A percentile compares a stretch with the other conserved stretches of the same genome.
These are phyloP conservation scores for Thymus quinquecostatus DNA, from an alignment of 257 asterid species.

Conservation along the genomic window DNA sequence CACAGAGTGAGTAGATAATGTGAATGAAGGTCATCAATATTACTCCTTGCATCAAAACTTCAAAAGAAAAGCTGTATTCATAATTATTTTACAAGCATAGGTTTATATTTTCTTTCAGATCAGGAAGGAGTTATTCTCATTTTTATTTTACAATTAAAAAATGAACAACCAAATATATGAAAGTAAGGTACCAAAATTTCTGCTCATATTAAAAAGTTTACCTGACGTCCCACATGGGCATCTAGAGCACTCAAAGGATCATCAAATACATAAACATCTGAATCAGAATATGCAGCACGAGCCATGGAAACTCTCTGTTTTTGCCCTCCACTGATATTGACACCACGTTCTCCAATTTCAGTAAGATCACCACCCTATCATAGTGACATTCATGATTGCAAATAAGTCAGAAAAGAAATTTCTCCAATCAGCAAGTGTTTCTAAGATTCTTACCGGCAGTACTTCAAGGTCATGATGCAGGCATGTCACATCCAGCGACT, in stretches of 20 bases:
- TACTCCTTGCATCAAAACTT: constrained; percentile 8
- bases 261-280: constrained; percentile 91
- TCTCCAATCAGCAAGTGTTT: constrained; percentile 26
- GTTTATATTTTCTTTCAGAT: not conserved
- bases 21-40: constrained; percentile 2
- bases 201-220: constrained; percentile 37
- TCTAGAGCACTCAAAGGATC: constrained; percentile 99
- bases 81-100: constrained; percentile 6
- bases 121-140: not conserved
- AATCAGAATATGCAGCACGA: constrained; percentile 89
- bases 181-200: not conserved
- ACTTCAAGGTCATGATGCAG: constrained; percentile 88
- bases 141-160: constrained; percentile 16
- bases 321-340: constrained; percentile 99
- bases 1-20: constrained; percentile 10
- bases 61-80: not conserved
- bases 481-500: constrained; percentile 73
- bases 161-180: constrained; percentile 12
- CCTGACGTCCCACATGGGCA: constrained; percentile 99
- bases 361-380: constrained; percentile 95
- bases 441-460: constrained; percentile 66
- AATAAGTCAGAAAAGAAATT: constrained; percentile 21
- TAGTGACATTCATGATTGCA: constrained; percentile 6
- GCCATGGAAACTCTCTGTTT: constrained; percentile 99
- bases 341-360: constrained; percentile 99